Conservation (phyloP, 2,329 filamentous ascomycete genomes). For the Sarocladium kiliense region DNA sequence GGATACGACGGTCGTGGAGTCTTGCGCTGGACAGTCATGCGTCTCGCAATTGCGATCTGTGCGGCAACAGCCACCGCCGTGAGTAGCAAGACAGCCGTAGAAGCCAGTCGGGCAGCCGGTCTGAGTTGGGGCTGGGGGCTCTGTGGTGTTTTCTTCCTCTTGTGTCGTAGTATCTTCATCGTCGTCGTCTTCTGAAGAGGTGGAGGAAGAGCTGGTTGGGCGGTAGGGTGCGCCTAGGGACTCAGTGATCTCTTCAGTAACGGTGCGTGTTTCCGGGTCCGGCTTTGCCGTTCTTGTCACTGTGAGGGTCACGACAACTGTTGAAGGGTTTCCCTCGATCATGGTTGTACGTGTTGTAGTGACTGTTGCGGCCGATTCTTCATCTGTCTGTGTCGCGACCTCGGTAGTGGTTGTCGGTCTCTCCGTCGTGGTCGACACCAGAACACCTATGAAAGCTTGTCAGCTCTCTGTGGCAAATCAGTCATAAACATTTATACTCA, state of each 20-base stretch:
- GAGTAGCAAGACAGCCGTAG: constrained; percentile 82
- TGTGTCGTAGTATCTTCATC: not conserved
- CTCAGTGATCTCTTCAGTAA: constrained; percentile 6
- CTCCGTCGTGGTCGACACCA: constrained; percentile 23
- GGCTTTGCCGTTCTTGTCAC: constrained; percentile 26
- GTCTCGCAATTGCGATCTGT: constrained; percentile 80
- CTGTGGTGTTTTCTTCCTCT: constrained; percentile 22
- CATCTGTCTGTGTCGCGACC: constrained; percentile 15
- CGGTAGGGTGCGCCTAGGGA: constrained; percentile 15
- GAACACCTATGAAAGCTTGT: constrained; percentile 21
- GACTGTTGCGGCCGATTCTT: constrained; percentile 22
- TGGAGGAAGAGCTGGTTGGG: constrained; percentile 15
- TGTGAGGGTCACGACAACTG: constrained; percentile 34
- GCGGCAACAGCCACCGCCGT: constrained; percentile 81
- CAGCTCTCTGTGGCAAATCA: not conserved
- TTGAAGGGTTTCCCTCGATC: constrained; percentile 30
- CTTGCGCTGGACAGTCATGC: constrained; percentile 65
- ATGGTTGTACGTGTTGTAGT: constrained; percentile 35
- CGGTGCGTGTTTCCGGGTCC: constrained; percentile 3
- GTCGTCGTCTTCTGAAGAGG: not conserved
- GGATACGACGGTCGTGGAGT: constrained; percentile 58
- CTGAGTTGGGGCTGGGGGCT: constrained; percentile 28
- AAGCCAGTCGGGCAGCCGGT: constrained; percentile 67
- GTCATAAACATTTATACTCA: constrained; percentile 31
- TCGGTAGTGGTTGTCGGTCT: constrained; percentile 13